Evolutionary conservation across 75 land plant species (phyloP).

Genomic region (Pinus tabuliformis): DNA sequence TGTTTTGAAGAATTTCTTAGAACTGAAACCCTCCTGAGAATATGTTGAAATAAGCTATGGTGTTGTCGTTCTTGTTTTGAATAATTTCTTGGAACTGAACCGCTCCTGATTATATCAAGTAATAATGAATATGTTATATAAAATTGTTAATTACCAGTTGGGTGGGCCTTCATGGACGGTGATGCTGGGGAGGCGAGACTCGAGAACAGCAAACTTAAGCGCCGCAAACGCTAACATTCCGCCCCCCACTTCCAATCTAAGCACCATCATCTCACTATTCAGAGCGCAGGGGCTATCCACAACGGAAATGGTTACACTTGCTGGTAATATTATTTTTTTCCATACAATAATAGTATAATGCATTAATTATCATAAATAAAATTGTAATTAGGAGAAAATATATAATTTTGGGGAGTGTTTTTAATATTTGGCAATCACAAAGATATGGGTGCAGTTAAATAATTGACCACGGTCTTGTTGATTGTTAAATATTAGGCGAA

Average conservation of each 20-base stretch:
- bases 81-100: no score
- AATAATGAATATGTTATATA: no score
- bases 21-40: no score
- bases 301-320: conserved; percentile 31
- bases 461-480: no score
- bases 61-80: no score
- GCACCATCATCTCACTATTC: conserved; percentile 15
- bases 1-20: no score
- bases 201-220: conserved; percentile 28
- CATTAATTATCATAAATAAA: not conserved
- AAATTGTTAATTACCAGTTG: conserved; percentile 17
- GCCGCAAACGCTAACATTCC: conserved; percentile 43
- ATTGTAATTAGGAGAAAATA: not conserved
- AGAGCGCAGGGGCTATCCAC: conserved; percentile 24
- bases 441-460: no score
- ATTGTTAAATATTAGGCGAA: no score
- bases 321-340: not conserved
- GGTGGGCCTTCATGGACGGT: conserved; percentile 48
- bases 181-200: conserved; percentile 41
- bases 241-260: conserved; percentile 12
- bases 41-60: no score
- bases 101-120: no score
- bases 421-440: no score
- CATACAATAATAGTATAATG: not conserved
- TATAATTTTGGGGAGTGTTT: not conserved